These are phyloP conservation scores for Penicillium bialowiezense DNA, from an alignment of 495 filamentous ascomycete genomes.

Conservation along the genomic window DNA sequence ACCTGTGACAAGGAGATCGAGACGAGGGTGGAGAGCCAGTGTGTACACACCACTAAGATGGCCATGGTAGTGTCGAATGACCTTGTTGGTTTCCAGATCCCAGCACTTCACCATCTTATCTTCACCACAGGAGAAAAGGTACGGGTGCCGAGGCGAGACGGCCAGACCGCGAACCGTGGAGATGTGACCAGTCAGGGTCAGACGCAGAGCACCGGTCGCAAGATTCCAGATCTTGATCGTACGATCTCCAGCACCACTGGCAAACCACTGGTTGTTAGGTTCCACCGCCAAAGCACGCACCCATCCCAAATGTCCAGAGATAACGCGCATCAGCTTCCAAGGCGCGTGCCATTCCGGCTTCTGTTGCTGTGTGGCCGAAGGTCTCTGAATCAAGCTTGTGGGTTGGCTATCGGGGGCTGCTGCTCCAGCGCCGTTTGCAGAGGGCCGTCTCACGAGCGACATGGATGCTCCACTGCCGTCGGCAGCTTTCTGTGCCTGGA, in stretches of 20 bases:
- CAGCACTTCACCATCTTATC: conserved; percentile 99
- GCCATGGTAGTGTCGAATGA: conserved; percentile 97
- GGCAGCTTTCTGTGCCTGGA: conserved; percentile 27
- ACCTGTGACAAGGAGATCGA: conserved; percentile 92
- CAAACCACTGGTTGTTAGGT: conserved; percentile 97
- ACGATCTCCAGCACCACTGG: conserved; percentile 89
- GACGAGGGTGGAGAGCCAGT: conserved; percentile 82
- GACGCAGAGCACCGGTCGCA: conserved; percentile 72
- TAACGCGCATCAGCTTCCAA: conserved; percentile 98
- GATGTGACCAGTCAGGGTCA: conserved; percentile 96
- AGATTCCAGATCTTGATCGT: conserved; percentile 99
- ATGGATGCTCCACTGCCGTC: conserved; percentile 42
- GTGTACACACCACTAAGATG: conserved; percentile 97
- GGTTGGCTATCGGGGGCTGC: conserved; percentile 38
- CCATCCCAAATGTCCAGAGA: conserved; percentile 96
- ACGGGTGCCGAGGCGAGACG: conserved; percentile 90
- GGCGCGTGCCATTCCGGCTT: conserved; percentile 94
- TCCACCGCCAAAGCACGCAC: conserved; percentile 88
- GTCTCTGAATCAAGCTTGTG: conserved; percentile 62
- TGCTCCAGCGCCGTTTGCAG: conserved; percentile 25
- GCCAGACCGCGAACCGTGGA: conserved; percentile 92
- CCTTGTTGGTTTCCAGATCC: conserved; percentile 98
- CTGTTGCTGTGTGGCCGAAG: conserved; percentile 66
- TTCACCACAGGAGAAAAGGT: conserved; percentile 96
- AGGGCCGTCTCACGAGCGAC: conserved; percentile 40